Base-by-base conservation (phyloP, 2,329 filamentous ascomycete genomes). In the Fusarium albidum region DNA sequence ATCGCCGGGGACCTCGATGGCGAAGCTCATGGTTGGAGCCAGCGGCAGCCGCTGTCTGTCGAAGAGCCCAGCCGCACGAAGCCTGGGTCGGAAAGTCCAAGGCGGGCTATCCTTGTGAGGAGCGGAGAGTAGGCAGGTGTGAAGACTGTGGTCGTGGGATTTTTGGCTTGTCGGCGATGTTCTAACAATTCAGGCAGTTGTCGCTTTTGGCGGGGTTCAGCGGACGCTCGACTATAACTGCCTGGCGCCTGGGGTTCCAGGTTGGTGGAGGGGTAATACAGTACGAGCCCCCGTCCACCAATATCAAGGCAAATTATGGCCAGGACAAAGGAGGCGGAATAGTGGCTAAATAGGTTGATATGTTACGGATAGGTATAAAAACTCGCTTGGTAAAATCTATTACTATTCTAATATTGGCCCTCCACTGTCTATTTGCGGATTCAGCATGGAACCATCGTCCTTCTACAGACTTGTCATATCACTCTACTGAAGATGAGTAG, bases 1-100 rank as follows among this genome's bases (percentile, higher is more conserved):
- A 76, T 95, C 92, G 61, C 90, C 92, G 7, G 90, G 83, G 54
- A 92, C 86, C 77, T 96, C 92, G 69, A 96, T 86, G 55, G 83
- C 75, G 72, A 88, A 88, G 70, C 80, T 84, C 88, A 91, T 91
- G 68, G 55, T 70, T 52, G 56, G 54, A 54, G 56, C 64, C 53
- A 51, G 52, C 42, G 21, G 48, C 29, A 40, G 55, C 59, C 51
- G 55, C 47, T 55, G 55, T 62, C 64, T 52, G 49, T 54, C 18
- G 49, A 42, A 57, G 37, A 42, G 27, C 33, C 31, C 41, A 53
- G 44, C 32, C 17, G 31, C 44, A 41, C 14, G 39, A 52, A 34
- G 27, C 41, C 27, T 33, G 44, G 13, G 43, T 43, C 25, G 31
- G 37, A 44, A 43, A 21, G 14, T 14, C 29, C 14, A 49, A 47